Base-by-base conservation (phyloP, 345 rosid genomes). In the Hypericum androsaemum region DNA sequence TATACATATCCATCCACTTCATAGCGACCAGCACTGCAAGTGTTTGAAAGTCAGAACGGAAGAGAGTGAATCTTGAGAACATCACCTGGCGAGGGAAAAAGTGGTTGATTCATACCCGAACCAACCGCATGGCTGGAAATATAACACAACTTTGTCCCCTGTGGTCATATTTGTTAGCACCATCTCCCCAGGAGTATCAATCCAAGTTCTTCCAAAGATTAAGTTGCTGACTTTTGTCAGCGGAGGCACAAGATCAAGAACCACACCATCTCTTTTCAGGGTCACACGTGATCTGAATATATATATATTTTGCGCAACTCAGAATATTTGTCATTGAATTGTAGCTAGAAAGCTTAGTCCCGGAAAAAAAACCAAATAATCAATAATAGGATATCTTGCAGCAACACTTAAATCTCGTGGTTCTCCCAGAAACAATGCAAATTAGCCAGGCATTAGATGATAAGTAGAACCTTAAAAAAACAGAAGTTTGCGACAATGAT, bases 111-210 rank as follows among this genome's bases (percentile, higher is more conserved):
- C 69, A 68, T 74, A 84, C 94, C 94, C 94, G 14, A 81, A 76
- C 89, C 94, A 85, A 16, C 89, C 84, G 28, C 94, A 85, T 28
- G 86, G 94, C 69, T 85, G 89, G 64, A 85, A 85, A 70, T 82
- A 82, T 43, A 85, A 74, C 37, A 84, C 82, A 22, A 59, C 84
- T 76, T 84, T 84, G 59, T 84, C 89, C 40, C 89, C 86, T 0
- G 89, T 84, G 53, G 78, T 76, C 71, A 76, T 43, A 76, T 84
- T 84, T 50, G 89, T 77, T 74, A 84, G 68, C 63, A 84, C 47
- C 89, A 84, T 82, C 73, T 84, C 94, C 58, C 94, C 94, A 8
- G 76, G 74, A 0, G 89, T 71, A 54, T 84, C 94, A 14, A 80
- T 72, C 94, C 94, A 82, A 53, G 94, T 84, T 55, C 94, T 71